Evolutionary conservation across 371 early-diverging fungal species (phyloP), one percentile per base, ranked within the genome.

Genomic region (Syncephalastrum racemosum): DNA sequence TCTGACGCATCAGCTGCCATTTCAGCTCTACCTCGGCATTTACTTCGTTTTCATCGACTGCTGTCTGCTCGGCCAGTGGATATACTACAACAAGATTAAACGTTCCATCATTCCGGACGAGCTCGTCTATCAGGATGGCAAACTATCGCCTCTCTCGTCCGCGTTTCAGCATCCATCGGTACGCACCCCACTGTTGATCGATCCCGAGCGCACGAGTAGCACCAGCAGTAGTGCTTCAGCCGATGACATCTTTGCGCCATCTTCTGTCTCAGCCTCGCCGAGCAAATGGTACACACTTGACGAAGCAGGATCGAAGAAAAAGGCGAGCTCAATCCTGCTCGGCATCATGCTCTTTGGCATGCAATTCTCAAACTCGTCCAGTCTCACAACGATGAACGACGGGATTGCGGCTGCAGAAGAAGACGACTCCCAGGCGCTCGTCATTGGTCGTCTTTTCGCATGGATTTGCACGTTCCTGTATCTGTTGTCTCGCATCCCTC

Each of bases 1-100:
- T 4, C 67, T 90, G 61, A 89, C 90, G 12, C 56, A 81, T 45
- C 90, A 90, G 68, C 79, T 85, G 51, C 87, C 89, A 25, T 90
- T 90, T 62, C 92, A 91, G 70, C 71, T 76, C 56, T 78, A 78
- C 55, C 73, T 78, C 18, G 70, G 75, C 14, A 59, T 69, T 15
- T 78, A 78, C 46, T 78, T 78, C 57, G 75, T 78, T 3, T 63
- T 53, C 13, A 67, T 78, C n/a, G 79, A 78, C 53, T 53, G 70
- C 18, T 65, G 66, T 24, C 50, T 78, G 36, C 43, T 75, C 25
- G 31, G 24, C 4, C 79, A 78, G 40, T 78, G 70, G 67, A 55
- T 68, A 5, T 75, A 73, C 39, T 78, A 78, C 43, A 75, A 57
- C 47, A 65, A 65, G 36, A 40, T 50, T 12, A n/a, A 23, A 16